These are phyloP conservation scores for Sporothrix brunneoviolacea DNA, from an alignment of 2,329 filamentous ascomycete genomes.

Conservation along the genomic window DNA sequence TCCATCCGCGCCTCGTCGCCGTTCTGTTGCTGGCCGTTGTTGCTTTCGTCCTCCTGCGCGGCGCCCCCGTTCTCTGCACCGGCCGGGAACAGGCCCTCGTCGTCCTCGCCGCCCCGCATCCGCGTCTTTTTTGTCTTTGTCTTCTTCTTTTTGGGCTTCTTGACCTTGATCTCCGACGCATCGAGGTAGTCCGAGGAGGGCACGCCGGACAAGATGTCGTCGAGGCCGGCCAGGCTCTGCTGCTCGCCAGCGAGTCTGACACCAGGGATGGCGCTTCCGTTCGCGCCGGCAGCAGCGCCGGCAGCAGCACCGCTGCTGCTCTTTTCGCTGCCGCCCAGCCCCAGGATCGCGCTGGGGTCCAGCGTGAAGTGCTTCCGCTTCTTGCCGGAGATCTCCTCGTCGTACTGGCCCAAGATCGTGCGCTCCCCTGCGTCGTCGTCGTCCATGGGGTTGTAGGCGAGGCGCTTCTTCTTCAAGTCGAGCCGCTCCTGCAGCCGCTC, in stretches of 20 bases:
- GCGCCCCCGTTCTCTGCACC: conserved; percentile 20
- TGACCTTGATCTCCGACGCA: conserved; percentile 79
- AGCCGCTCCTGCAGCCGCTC: conserved; percentile 70
- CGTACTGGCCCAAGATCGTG: conserved; percentile 80
- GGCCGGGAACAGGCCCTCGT: conserved; percentile 47
- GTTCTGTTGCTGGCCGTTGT: conserved; percentile 33
- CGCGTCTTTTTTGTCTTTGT: conserved; percentile 67
- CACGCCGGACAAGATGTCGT: conserved; percentile 56
- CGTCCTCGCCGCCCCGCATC: conserved; percentile 56
- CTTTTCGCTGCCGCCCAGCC: conserved; percentile 56
- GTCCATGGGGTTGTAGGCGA: conserved; percentile 71
- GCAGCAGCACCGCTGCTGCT: conserved; percentile 33
- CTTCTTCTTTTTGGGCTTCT: conserved; percentile 86
- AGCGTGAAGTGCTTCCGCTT: conserved; percentile 84
- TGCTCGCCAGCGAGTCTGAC: conserved; percentile 42
- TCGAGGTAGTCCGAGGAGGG: conserved; percentile 84
- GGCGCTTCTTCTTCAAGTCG: conserved; percentile 83
- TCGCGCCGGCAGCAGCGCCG: neutral
- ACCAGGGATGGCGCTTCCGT: neutral
- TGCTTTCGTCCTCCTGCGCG: neutral
- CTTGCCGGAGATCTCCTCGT: conserved; percentile 89
- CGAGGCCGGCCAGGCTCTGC: conserved; percentile 70
- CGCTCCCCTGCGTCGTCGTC: conserved; percentile 59
- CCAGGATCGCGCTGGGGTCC: conserved; percentile 65
- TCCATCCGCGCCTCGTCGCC: conserved; percentile 54